Base-by-base conservation (phyloP, 768 basidiomycete genomes). In the Coprinopsis marcescibilis region DNA sequence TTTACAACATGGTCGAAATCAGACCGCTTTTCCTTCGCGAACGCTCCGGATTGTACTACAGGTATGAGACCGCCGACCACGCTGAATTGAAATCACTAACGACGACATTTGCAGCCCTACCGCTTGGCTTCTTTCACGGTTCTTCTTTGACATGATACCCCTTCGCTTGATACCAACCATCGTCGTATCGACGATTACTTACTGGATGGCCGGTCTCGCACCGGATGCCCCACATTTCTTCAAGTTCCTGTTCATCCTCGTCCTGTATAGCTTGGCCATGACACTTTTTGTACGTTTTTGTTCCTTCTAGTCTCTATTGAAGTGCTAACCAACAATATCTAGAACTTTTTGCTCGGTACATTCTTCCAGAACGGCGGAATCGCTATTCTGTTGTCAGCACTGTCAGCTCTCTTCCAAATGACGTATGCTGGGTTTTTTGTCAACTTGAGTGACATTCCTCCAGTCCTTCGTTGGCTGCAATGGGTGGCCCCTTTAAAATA, bases 131-230 rank as follows among this genome's bases (percentile, higher is more conserved):
- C 63, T 94, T n/a, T 85, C 89, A 0, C 78, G 91, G 5, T 74
- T 95, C 61, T 59, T 91, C 17, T 94, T 94, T 58, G 94, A 98
- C 57, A 80, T 94, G 45, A 70, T 96, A 34, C 94, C 94, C 1
- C 69, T 98, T 26, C 80, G 94, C 23, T 69, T 98, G 34, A 73
- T 96, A 30, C 94, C 94, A 1, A 93, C 91, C 0, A 83, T 98
- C 43, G 68, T 94, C 41, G 83, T 96, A 4, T 77, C 83, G 3
- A 81, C 88, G 3, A 88, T 93, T 43, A 84, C 83, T n/a, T 92
- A 91, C 56, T 91, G 89, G 89, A 93, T 97, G 94, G 90, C 91
- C 2, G 93, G 94, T 11, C 77, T 97, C 3, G 76, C 88, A 1
- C 73, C 72, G 3, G 76, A 86, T 34, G 81, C 91, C 2, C 77